Evolutionary conservation across 208 protist genomes (phyloP), one percentile per base, ranked within the genome.

Genomic region (Strigomonas culicis): DNA sequence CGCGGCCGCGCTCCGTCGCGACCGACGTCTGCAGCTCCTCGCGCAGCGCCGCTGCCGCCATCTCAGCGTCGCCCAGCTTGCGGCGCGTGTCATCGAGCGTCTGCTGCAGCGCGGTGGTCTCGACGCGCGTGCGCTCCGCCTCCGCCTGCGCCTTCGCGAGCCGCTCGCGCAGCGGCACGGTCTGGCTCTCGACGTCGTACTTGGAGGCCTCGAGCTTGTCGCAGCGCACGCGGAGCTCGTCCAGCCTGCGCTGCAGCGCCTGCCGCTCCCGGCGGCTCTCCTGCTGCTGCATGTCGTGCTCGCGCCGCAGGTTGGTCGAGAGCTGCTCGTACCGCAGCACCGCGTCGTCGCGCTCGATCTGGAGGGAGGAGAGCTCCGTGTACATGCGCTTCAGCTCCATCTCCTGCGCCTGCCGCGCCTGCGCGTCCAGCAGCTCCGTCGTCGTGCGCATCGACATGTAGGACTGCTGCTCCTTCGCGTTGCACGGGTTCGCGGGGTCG

Each of bases 301-400:
- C 83, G 1, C 77, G 73, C 36, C 80, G 77, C 27, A 83, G 56
- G 13, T 67, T 80, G n/a, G 46, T 36, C 3, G 73, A 79, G 30
- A 84, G 72, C 73, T 91, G 87, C 62, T 91, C 83, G 56, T 77
- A 84, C 34, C 86, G 87, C 31, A 81, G 76, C 52, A 84, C 27
- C 19, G 84, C 84, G 32, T 88, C 87, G 56, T 94, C 79, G 21
- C 84, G 72, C 69, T 94, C 84, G 24, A 82, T 32, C 65, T 91
- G 84, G 27, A 84, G 50, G 2, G 69, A 30, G 1, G 83, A 72
- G 4, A 91, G 67, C 55, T 94, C 87, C 19, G 59, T 67, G 70
- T 84, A 84, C 30, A 94, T 70, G 2, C 84, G 84, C 68, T 88
- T 83, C 50, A 94, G n/a, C 62, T 94, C 87, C 51, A 79, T 68